Conservation (phyloP, 805 yeast species). For the Candida gorgasii region DNA sequence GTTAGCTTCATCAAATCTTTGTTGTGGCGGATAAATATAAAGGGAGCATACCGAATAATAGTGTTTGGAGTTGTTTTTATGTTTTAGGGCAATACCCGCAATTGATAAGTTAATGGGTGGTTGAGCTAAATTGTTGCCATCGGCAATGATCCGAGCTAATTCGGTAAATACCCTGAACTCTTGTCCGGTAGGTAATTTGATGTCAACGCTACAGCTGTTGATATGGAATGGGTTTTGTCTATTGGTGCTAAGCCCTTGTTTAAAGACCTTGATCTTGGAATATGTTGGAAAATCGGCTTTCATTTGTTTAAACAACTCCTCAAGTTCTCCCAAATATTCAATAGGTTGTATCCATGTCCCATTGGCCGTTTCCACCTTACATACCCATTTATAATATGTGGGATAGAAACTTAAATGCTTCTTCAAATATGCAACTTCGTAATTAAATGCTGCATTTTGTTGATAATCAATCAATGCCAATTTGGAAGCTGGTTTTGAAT, state of each 20-base stretch:
- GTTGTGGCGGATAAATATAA: constrained; percentile 19
- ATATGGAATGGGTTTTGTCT: constrained; percentile 16
- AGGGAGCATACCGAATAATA: constrained; percentile 19
- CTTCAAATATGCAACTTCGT: constrained; percentile 16
- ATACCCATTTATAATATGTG: constrained; percentile 21
- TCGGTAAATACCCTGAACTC: constrained; percentile 15
- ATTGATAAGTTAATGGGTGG: constrained; percentile 14
- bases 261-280: constrained; percentile 18
- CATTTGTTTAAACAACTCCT: not conserved
- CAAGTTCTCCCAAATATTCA: constrained; percentile 1
- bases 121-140: constrained; percentile 8
- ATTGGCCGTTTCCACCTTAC: constrained; percentile 9
- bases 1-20: constrained; percentile 8
- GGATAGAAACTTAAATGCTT: constrained; percentile 14
- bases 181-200: constrained; percentile 14
- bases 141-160: constrained; percentile 13
- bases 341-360: not conserved
- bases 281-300: constrained; percentile 2
- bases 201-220: constrained; percentile 20
- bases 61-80: constrained; percentile 10
- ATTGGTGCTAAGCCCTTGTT: constrained; percentile 16
- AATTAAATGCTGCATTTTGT: constrained; percentile 14
- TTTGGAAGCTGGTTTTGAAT: constrained; percentile 20
- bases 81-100: constrained; percentile 18
- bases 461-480: constrained; percentile 16